Evolutionary conservation across 495 filamentous ascomycete species (phyloP).

Genomic region (Articulospora tetracladia): DNA sequence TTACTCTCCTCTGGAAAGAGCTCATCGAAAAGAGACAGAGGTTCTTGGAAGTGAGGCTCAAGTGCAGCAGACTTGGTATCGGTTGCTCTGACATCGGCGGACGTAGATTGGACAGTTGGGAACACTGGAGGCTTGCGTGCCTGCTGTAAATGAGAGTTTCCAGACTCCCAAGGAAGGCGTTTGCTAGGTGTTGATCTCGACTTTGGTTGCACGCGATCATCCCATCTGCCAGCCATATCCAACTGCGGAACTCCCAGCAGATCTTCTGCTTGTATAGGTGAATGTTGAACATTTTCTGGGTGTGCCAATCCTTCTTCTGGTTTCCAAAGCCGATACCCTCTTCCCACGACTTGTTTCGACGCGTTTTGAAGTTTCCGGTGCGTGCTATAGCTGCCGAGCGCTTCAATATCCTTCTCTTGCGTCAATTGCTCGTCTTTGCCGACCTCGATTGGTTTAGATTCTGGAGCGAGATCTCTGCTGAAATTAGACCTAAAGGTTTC

Average conservation of each 20-base stretch:
- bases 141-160: neutral
- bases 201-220: neutral
- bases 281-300: neutral
- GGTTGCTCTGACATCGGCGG: neutral
- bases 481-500: too few relatives aligned
- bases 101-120: neutral
- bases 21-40: constrained; percentile 47
- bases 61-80: neutral
- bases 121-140: neutral
- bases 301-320: too few relatives aligned
- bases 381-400: too few relatives aligned
- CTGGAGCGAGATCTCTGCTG: too few relatives aligned
- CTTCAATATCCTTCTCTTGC: too few relatives aligned
- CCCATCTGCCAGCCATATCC: neutral
- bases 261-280: neutral
- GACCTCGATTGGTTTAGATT: too few relatives aligned
- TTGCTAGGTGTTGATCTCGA: neutral
- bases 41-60: neutral
- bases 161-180: neutral
- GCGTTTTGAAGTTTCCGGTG: too few relatives aligned
- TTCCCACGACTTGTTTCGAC: too few relatives aligned
- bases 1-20: constrained; percentile 52
- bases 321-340: too few relatives aligned
- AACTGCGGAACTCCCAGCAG: neutral
- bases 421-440: too few relatives aligned